Evolutionary conservation across 2,329 filamentous ascomycete genomes (phyloP).

Genomic region (Fusarium brevicatenulatum): DNA sequence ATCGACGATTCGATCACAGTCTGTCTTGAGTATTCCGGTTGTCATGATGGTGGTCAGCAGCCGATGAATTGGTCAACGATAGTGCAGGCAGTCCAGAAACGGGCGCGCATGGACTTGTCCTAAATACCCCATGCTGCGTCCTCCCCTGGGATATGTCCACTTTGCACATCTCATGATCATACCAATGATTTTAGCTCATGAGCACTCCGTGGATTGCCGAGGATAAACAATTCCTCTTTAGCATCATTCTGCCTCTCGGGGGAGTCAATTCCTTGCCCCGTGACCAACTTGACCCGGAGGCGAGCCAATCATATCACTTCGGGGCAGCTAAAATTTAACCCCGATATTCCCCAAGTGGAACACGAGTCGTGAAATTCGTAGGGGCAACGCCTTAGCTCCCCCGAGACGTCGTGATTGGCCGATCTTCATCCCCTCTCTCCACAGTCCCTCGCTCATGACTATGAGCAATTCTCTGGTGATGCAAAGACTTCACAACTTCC

Average conservation of each 20-base stretch:
- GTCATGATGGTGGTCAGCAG: background rate
- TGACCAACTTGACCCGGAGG: accelerated
- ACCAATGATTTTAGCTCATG: background rate
- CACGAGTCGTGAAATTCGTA: background rate
- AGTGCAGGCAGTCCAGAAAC: background rate
- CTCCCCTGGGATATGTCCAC: accelerated
- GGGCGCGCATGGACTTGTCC: background rate
- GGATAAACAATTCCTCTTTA: background rate
- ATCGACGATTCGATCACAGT: slow-evolving; percentile 53
- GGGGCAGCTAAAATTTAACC: slow-evolving; percentile 1
- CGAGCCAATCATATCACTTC: background rate
- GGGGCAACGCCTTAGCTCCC: slow-evolving; percentile 36
- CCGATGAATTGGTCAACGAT: background rate
- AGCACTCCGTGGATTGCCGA: background rate
- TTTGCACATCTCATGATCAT: background rate
- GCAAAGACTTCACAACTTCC: background rate
- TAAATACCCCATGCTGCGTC: background rate
- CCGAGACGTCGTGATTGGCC: slow-evolving; percentile 32
- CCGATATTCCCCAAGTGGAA: background rate
- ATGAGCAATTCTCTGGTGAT: background rate
- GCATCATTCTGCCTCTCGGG: background rate
- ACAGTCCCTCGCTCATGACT: background rate
- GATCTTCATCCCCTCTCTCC: accelerated
- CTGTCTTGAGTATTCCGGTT: slow-evolving; percentile 40
- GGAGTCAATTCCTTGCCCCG: slow-evolving; percentile 2